phyloP scores from a whole-genome alignment of 305 asterid species.

The Fraxinus velutina region DNA sequence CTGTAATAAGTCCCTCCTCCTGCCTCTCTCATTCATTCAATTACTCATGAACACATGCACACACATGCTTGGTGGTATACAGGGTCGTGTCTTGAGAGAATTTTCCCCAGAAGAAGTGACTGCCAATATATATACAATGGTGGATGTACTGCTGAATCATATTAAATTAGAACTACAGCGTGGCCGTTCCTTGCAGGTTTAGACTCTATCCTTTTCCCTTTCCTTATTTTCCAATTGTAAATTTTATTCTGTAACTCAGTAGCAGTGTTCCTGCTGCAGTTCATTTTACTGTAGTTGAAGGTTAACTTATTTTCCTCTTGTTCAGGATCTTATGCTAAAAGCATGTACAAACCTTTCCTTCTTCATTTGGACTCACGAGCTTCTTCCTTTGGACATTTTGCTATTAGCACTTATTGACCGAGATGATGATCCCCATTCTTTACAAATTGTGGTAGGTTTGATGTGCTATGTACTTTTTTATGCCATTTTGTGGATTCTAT shows the following conservation, averaged over 20 bases:
- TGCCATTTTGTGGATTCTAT: background rate
- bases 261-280: background rate
- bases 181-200: slow-evolving; percentile 90
- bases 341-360: slow-evolving; percentile 74
- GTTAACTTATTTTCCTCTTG: slow-evolving; percentile 24
- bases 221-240: slow-evolving; percentile 14
- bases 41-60: background rate
- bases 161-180: slow-evolving; percentile 79
- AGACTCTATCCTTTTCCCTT: slow-evolving; percentile 20
- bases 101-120: slow-evolving; percentile 99
- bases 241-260: slow-evolving; percentile 18
- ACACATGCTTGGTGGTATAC: slow-evolving; percentile 23
- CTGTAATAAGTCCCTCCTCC: background rate
- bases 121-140: slow-evolving; percentile 88
- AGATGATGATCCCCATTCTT: slow-evolving; percentile 93
- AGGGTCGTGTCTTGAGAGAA: slow-evolving; percentile 92
- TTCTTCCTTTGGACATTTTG: slow-evolving; percentile 84
- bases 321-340: slow-evolving; percentile 87
- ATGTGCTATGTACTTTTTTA: background rate
- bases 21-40: background rate
- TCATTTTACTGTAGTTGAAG: slow-evolving; percentile 1
- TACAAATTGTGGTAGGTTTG: slow-evolving; percentile 79
- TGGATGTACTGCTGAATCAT: slow-evolving; percentile 88
- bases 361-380: slow-evolving; percentile 94
- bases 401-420: slow-evolving; percentile 89